Percentiles rank a stretch among this genome's conserved stretches.
Evolutionary conservation across 2,329 filamentous ascomycete species (phyloP).

Genomic region (Metarhizium guizhouense): DNA sequence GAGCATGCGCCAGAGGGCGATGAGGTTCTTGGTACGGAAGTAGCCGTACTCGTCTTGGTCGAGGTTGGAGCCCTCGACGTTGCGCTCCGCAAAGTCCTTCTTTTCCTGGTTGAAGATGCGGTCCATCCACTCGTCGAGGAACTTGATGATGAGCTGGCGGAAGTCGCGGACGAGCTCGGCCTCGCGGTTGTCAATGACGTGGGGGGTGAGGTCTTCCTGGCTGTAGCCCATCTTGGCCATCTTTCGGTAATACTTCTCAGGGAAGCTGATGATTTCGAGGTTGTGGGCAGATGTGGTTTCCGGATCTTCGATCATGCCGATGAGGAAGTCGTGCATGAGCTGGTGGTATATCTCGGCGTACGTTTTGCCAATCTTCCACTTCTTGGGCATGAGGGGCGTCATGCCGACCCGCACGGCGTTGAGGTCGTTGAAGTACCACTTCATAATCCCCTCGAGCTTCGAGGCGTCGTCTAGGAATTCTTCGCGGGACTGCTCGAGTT

Average conservation of each 20-base stretch:
- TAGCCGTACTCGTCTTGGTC: conserved; percentile 84
- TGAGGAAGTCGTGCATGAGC: conserved; percentile 90
- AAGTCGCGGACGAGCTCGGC: conserved; percentile 88
- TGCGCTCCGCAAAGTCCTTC: conserved; percentile 70
- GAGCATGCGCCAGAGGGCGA: conserved; percentile 96
- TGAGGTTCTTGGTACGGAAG: conserved; percentile 83
- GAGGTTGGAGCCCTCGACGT: conserved; percentile 63
- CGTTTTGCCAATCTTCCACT: conserved; percentile 90
- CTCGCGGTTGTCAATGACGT: conserved; percentile 85
- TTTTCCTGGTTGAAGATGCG: conserved; percentile 78
- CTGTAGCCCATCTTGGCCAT: conserved; percentile 83
- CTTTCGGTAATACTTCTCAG: conserved; percentile 91
- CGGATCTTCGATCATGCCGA: conserved; percentile 73
- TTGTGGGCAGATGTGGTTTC: conserved; percentile 80
- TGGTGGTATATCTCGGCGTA: conserved; percentile 88
- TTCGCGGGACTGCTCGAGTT: conserved; percentile 63
- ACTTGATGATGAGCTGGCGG: conserved; percentile 87
- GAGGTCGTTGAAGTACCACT: conserved; percentile 97
- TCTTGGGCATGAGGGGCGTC: conserved; percentile 83
- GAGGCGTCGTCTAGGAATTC: conserved; percentile 77
- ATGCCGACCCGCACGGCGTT: conserved; percentile 92
- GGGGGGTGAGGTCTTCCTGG: conserved; percentile 68
- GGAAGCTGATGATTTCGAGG: conserved; percentile 88
- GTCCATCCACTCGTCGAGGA: conserved; percentile 96
- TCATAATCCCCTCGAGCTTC: conserved; percentile 75